Base-by-base conservation (phyloP, 1,284 basidiomycete species). In the Porodaedalea pini region DNA sequence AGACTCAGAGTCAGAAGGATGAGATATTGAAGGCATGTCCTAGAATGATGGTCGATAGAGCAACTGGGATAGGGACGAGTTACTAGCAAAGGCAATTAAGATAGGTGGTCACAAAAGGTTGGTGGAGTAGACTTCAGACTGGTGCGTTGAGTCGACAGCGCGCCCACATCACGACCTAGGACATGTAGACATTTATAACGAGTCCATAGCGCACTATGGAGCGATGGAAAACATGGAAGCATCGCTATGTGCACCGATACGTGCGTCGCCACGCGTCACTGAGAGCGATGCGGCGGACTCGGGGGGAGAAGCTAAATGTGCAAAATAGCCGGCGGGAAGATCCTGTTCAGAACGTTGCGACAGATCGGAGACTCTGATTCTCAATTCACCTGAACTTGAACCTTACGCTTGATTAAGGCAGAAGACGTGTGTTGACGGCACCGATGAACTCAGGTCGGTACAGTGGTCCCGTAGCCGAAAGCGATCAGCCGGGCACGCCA, bases 271-370 rank as follows among this genome's bases (percentile, higher is more conserved):
- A 15, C 15, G 40, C 17, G 40, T 17, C 40, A n/a, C 17, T 21
- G 8, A 43, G 40, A 15, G 51, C 51, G 51, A 54, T 44, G 23
- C 51, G 51, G 37, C 51, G 51, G 51, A 52, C 51, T 36, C 41
- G 51, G 51, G 13, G 17, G 19, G 25, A 34, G 21, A 34, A 49
- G 27, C 29, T 25, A 32, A n/a, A n/a, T n/a, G n/a, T n/a, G n/a
- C n/a, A 32, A n/a, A 19, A 7, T 8, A 45, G 40, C 11, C 4
- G 40, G 19, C 19, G 40, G 6, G 40, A 21, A 34, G 32, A 13
- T 6, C 32, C 13, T 21, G 40, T 41, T 6, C 40, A 41, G 44
- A 8, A 4, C 13, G 29, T 11, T 49, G 29, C 47, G 47, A 49
- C 47, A 49, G 47, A 32, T 49, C 47, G 47, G 29, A n/a, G n/a